A percentile compares a stretch with the other conserved stretches of the same genome.
Evolutionary conservation across 2,329 filamentous ascomycete species (phyloP).

Genomic region (Venturia pyrina): DNA sequence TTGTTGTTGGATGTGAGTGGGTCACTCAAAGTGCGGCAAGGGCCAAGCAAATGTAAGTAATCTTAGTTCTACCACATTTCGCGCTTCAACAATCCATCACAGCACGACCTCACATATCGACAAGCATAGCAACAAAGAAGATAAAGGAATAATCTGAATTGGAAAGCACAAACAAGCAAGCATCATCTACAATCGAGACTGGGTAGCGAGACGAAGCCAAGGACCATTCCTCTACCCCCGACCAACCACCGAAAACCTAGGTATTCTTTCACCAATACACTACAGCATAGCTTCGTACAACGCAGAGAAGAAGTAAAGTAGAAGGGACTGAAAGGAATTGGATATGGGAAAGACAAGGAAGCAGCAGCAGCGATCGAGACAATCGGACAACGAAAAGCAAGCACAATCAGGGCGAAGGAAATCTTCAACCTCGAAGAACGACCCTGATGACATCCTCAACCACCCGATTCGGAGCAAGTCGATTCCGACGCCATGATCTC

Average conservation of each 20-base stretch:
- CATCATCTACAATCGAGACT: not conserved
- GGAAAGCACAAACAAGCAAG: not conserved
- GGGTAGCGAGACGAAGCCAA: not conserved
- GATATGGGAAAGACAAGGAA: not conserved
- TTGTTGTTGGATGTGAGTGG: not conserved
- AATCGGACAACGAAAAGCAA: not conserved
- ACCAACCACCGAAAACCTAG: not conserved
- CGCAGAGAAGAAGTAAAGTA: not conserved
- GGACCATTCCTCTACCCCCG: not conserved
- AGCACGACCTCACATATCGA: not conserved
- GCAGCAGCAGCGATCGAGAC: not conserved
- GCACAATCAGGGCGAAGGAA: not conserved
- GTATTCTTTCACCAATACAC: not conserved
- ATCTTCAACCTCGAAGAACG: not conserved
- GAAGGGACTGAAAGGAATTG: not conserved
- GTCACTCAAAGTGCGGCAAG: not conserved
- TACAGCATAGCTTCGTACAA: not conserved
- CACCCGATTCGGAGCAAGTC: not conserved
- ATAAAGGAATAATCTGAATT: not conserved
- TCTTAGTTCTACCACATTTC: not conserved
- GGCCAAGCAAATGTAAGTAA: not conserved
- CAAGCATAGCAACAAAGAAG: not conserved
- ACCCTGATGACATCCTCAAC: not conserved
- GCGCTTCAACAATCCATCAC: not conserved
- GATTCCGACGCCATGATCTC: not conserved